phyloP scores from a whole-genome alignment of 2,329 filamentous ascomycete genomes.

The Colletotrichum noveboracense region DNA sequence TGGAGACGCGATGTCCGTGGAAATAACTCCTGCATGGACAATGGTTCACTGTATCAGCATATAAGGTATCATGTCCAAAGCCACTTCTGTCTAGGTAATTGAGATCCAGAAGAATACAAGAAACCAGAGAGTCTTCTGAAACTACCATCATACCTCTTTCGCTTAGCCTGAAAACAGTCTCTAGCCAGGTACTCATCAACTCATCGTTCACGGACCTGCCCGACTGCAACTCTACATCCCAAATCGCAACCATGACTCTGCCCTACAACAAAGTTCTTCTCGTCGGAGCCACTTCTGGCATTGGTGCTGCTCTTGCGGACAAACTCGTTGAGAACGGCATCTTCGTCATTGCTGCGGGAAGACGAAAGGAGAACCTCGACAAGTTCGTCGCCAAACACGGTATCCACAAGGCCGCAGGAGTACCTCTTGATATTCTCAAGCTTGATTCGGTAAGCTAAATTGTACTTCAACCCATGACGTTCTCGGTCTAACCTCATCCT shows the following conservation, averaged over 20 bases:
- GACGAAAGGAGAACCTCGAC: slow-evolving; percentile 53
- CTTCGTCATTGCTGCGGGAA: slow-evolving; percentile 52
- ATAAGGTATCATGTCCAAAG: background rate
- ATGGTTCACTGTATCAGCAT: background rate
- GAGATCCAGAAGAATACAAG: background rate
- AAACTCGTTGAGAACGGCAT: slow-evolving; percentile 46
- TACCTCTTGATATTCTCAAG: slow-evolving; percentile 4
- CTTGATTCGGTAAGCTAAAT: background rate
- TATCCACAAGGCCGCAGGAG: slow-evolving; percentile 36
- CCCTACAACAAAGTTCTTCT: slow-evolving; percentile 61
- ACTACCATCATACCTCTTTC: background rate
- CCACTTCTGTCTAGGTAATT: accelerated
- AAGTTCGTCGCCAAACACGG: slow-evolving; percentile 51
- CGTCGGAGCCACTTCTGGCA: slow-evolving; percentile 39
- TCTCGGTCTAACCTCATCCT: background rate
- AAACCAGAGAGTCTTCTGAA: background rate
- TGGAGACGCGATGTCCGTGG: background rate
- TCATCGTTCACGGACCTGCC: background rate
- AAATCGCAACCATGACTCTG: slow-evolving; percentile 47
- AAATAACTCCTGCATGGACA: background rate
- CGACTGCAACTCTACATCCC: background rate
- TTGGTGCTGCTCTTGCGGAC: slow-evolving; percentile 34
- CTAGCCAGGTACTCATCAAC: background rate
- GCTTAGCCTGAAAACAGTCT: background rate
- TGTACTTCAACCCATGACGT: background rate